Evolutionary conservation across 2,329 filamentous ascomycete genomes (phyloP), one percentile per base, ranked within the genome.

Genomic region (Didymella glomerata): DNA sequence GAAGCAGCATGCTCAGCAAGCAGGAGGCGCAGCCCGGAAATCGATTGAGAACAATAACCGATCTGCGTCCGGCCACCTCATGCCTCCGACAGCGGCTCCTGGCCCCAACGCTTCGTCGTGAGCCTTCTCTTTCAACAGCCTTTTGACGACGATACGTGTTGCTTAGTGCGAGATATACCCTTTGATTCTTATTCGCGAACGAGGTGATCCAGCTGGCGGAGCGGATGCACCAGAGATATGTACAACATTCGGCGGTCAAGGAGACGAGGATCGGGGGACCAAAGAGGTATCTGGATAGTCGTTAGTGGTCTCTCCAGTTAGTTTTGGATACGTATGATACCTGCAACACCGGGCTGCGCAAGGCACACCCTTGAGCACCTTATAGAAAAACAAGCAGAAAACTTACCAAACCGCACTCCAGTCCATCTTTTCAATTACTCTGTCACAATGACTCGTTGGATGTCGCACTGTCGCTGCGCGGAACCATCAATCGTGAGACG

Each of bases 31-130:
- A 14, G 65, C 62, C 13, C 68, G 70, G 25, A 61, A 57, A 48
- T 63, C 72, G 30, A 74, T 75, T 48, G 72, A 75, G 45, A 76
- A 73, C 51, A 73, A 76, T 49, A 73, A 76, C 41, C 70, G 75
- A 52, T 76, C 75, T 8, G 66, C 69, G 16, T 76, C 73, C 2
- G 75, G 75, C 10, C 73, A 77, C 55, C 65, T 76, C 16, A 56
- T 75, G 55, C 74, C 74, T 20, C 74, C 74, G 8, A 69, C 69
- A 28, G 46, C 62, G 36, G 57, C 65, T 27, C 24, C 58, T 5
- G 58, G 58, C 20, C 53, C 49, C 13, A 50, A 41, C 46, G 30
- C 48, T 16, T 49, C 36, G 24, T 50, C 53, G 40, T 61, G 53
- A 25, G 27, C 42, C 48, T 61, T 53, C 61, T 63, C 41, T 63